Evolutionary conservation across 441 rosid genomes (phyloP), one percentile per base, ranked within the genome.

Genomic region (Erodium chrysanthum): DNA sequence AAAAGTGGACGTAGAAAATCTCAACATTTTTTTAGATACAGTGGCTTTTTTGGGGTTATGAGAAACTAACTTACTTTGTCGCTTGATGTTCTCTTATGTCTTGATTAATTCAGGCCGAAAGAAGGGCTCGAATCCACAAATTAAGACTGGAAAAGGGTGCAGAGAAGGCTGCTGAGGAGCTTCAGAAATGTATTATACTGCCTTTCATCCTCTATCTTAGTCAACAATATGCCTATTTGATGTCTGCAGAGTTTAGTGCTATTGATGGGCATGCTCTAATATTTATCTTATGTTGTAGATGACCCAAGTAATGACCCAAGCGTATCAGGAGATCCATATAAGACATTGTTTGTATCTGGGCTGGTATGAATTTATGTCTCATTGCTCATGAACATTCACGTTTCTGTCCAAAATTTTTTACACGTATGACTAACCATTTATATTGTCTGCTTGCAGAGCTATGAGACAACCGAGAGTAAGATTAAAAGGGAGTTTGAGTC

Each of bases 401-500:
- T 29, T 66, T 67, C 52, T 29, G 5, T 29, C 33, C 33, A 29
- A n/a, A 23, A 23, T 50, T 15, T 64, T 63, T 4, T 61, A 68
- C 40, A 59, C 18, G 29, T 6, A 23, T 52, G 71, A 75, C 56
- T 70, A 46, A 56, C 48, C 66, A 60, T 42, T 73, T 75, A 14
- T 44, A 31, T 69, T 76, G 46, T 76, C 54, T 69, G 61, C 22
- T 71, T 84, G 85, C 93, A 92, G 96, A 92, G 82, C 77, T 92
- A 92, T 62, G 98, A 92, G 86, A 88, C 96, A 54, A 72, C 89
- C 1, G 96, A 92, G 84, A 90, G 90, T 87, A 90, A 81, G 81
- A 79, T 90, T 77, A 92, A 90, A 87, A 88, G 96, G 88, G 98
- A 92, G 88, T 86, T 90, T 82, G 98, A 92, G 75, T 86, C 96